Conservation (phyloP, 768 basidiomycete species). For the Suillus brevipes region DNA sequence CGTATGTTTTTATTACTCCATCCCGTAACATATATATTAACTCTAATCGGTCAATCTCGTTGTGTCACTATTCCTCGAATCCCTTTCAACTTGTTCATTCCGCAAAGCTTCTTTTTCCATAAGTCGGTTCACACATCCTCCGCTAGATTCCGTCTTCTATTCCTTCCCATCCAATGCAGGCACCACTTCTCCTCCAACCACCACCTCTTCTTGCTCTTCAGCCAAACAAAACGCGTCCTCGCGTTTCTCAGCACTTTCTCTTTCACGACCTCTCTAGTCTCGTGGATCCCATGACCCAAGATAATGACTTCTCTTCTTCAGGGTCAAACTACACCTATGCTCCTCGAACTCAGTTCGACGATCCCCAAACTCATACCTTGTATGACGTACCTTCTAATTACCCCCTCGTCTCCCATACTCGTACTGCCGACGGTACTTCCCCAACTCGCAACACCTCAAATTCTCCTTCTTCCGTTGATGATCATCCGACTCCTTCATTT, state of each 20-base stretch:
- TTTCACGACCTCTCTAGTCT: slow-evolving; percentile 28
- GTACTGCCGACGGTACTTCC: slow-evolving; percentile 13
- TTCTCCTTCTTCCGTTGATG: slow-evolving; percentile 47
- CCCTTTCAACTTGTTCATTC: slow-evolving; percentile 18
- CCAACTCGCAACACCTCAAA: slow-evolving; percentile 33
- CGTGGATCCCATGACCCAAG: slow-evolving; percentile 32
- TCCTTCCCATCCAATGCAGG: slow-evolving; percentile 23
- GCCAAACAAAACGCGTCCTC: slow-evolving; percentile 11
- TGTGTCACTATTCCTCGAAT: slow-evolving; percentile 24
- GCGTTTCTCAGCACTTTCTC: slow-evolving; percentile 15
- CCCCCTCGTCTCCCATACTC: slow-evolving; percentile 21
- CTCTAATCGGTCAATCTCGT: slow-evolving; percentile 27
- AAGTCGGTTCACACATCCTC: slow-evolving; percentile 16
- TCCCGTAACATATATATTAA: slow-evolving; percentile 31
- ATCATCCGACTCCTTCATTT: slow-evolving; percentile 39
- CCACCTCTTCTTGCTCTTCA: slow-evolving; percentile 23
- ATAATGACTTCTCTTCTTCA: slow-evolving; percentile 35
- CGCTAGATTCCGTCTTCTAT: slow-evolving; percentile 14
- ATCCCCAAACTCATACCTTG: slow-evolving; percentile 34
- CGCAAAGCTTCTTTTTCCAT: slow-evolving; percentile 18
- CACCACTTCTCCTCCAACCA: slow-evolving; percentile 28
- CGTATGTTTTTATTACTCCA: slow-evolving; percentile 15
- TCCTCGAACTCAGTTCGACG: slow-evolving; percentile 29
- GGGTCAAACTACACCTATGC: slow-evolving; percentile 33
- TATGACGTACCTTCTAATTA: slow-evolving; percentile 30